Evolutionary conservation across 2,329 filamentous ascomycete genomes (phyloP).

Genomic region (Cadophora malorum): DNA sequence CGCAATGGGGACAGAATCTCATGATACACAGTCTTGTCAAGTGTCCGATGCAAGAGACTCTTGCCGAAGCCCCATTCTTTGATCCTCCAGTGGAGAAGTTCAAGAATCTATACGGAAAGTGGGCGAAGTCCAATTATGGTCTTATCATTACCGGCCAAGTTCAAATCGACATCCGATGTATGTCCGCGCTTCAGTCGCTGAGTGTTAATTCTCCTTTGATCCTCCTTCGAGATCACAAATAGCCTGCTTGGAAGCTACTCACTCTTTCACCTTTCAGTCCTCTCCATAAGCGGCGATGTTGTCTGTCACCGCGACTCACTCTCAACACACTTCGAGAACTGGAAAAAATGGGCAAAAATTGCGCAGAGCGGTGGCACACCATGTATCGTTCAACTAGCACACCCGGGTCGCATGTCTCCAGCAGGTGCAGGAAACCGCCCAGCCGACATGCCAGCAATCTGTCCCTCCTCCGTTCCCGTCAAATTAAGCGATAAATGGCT

Average conservation of each 20-base stretch:
- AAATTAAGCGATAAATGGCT: conserved; percentile 48
- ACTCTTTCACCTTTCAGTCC: conserved; percentile 4
- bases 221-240: neutral
- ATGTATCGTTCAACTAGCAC: conserved; percentile 52
- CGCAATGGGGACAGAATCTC: neutral
- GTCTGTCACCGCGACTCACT: conserved; percentile 33
- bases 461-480: conserved; percentile 51
- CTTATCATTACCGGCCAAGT: conserved; percentile 52
- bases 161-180: conserved; percentile 51
- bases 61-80: conserved; percentile 41
- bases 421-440: conserved; percentile 48
- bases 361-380: conserved; percentile 50
- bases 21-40: conserved; percentile 28
- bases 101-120: conserved; percentile 49
- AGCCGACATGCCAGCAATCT: conserved; percentile 45
- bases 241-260: neutral
- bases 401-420: conserved; percentile 53
- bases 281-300: conserved; percentile 31
- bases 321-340: conserved; percentile 40
- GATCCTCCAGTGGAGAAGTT: conserved; percentile 46
- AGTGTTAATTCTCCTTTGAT: neutral
- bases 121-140: conserved; percentile 50
- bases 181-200: neutral
- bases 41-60: conserved; percentile 47
- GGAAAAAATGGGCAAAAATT: conserved; percentile 46